Percentiles rank a stretch among this genome's conserved stretches.
These are phyloP conservation scores for Candida maltosa DNA, from an alignment of 805 yeast species.

Conservation along the genomic window DNA sequence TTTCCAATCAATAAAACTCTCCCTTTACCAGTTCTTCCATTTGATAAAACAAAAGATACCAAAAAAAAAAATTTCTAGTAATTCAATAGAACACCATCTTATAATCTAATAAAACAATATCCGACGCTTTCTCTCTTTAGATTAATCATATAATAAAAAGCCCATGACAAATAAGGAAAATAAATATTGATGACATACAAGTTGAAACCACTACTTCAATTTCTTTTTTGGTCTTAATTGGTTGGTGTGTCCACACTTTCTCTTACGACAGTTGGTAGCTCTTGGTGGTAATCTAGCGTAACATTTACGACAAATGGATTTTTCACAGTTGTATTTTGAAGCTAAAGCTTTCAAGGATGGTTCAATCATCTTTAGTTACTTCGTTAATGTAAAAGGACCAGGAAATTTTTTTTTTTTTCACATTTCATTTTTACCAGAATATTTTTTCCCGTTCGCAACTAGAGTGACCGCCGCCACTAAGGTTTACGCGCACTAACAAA, in stretches of 20 bases:
- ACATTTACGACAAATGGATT: conserved; percentile 98
- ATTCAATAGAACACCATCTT: too few species aligned
- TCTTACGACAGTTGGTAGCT: conserved; percentile 99
- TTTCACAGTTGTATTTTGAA: conserved; percentile 99
- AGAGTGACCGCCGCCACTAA: too few species aligned
- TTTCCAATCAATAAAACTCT: too few species aligned
- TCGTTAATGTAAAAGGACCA: neutral
- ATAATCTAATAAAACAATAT: too few species aligned
- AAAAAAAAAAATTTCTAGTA: too few species aligned
- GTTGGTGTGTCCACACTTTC: conserved; percentile 99
- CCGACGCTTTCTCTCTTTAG: too few species aligned
- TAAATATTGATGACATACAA: neutral
- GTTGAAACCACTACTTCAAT: conserved; percentile 66
- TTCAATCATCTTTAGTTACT: conserved; percentile 68
- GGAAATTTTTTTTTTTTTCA: neutral
- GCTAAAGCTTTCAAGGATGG: conserved; percentile 99
- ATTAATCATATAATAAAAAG: neutral
- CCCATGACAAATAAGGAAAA: neutral
- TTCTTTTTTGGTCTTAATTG: conserved; percentile 99
- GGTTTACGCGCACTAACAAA: too few species aligned
- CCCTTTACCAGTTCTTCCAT: too few species aligned
- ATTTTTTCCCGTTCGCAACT: too few species aligned
- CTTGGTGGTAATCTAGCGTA: conserved; percentile 99
- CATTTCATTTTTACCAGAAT: neutral
- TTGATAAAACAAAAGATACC: too few species aligned